A percentile compares a stretch with the other conserved stretches of the same genome.
Evolutionary conservation across 2,329 filamentous ascomycete genomes (phyloP).

Genomic region (Neurospora crassa): DNA sequence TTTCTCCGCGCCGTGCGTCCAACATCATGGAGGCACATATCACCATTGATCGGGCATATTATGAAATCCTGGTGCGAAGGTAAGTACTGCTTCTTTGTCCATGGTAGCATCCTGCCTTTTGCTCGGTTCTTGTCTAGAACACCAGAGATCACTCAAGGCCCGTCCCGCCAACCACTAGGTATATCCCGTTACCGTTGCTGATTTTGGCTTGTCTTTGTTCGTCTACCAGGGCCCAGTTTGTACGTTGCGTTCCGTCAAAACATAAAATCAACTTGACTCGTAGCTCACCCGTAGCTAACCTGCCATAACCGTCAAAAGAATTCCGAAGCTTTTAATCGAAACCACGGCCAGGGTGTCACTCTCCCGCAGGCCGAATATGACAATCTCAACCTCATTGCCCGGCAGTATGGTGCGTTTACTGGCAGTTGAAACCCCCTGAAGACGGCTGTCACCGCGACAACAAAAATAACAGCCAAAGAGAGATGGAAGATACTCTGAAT

Average conservation of each 20-base stretch:
- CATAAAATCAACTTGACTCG: neutral
- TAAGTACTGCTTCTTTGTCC: conserved; percentile 26
- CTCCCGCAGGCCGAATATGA: conserved; percentile 55
- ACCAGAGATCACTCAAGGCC: neutral
- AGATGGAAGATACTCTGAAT: conserved; percentile 1
- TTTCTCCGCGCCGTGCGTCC: neutral
- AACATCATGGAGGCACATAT: conserved; percentile 31
- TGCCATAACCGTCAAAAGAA: conserved; percentile 5
- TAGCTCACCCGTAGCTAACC: neutral
- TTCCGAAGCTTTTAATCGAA: conserved; percentile 8
- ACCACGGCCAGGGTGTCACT: conserved; percentile 34
- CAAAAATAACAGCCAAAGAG: neutral
- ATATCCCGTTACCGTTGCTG: conserved; percentile 10
- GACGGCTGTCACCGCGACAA: neutral
- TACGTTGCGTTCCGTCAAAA: conserved; percentile 23
- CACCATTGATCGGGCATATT: conserved; percentile 50
- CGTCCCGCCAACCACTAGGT: neutral
- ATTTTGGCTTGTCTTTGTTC: neutral
- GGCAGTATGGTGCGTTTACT: conserved; percentile 42
- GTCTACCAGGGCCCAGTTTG: conserved; percentile 34
- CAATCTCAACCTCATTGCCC: conserved; percentile 38
- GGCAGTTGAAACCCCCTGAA: neutral
- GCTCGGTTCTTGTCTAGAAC: neutral
- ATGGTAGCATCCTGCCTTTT: neutral
- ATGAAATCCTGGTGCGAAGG: conserved; percentile 53